Conservation (phyloP, 257 asterid species). For the Gynochthodes officinalis region DNA sequence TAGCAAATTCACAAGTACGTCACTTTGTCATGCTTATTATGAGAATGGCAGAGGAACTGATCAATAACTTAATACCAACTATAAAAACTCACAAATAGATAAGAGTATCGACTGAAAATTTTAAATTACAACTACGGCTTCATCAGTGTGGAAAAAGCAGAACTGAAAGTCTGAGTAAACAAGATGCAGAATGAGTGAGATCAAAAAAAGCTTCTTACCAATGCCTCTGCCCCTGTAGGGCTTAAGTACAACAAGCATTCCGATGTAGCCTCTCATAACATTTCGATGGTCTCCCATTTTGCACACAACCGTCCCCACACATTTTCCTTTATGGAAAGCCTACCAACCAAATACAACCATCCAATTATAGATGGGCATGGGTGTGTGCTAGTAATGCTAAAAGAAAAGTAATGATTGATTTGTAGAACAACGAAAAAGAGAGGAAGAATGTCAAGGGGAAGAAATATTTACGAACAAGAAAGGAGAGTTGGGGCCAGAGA, state of each 20-base stretch:
- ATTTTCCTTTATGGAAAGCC: constrained; percentile 82
- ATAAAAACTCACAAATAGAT: background rate
- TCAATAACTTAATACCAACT: background rate
- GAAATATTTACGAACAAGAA: constrained; percentile 50
- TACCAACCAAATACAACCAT: constrained; percentile 9
- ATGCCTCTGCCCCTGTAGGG: too few species aligned
- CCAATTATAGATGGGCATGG: background rate
- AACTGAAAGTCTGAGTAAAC: background rate
- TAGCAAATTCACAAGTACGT: background rate
- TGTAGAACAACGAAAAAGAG: background rate
- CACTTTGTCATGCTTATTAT: background rate
- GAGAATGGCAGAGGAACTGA: background rate
- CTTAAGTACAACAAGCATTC: too few species aligned
- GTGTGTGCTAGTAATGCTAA: background rate
- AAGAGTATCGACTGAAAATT: background rate
- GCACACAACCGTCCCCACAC: constrained; percentile 87
- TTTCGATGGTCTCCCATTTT: constrained; percentile 94
- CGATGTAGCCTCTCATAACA: constrained; percentile 83
- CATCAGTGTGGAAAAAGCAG: background rate
- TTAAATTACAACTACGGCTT: background rate
- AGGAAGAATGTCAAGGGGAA: background rate
- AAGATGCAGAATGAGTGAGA: background rate
- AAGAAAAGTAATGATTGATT: background rate
- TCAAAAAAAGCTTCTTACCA: background rate
- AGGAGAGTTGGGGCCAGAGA: constrained; percentile 91